These are phyloP conservation scores for Ascocoryne sarcoides DNA, from an alignment of 2,329 filamentous ascomycete species.

Conservation along the genomic window DNA sequence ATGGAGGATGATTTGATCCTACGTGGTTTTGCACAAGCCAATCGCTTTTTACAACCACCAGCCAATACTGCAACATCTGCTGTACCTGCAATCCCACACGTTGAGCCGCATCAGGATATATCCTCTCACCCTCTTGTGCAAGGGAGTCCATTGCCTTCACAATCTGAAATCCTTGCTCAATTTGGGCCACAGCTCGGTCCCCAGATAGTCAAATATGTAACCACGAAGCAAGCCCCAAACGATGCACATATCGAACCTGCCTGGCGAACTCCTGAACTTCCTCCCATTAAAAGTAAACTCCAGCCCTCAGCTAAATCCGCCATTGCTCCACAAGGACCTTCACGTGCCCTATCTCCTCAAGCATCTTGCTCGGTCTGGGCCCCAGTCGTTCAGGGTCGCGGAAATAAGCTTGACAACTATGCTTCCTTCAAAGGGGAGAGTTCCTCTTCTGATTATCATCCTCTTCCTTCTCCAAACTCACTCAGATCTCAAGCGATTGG, in stretches of 20 bases:
- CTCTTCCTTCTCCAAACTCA: too few species aligned
- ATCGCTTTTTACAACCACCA: slow-evolving; percentile 11
- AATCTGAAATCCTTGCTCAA: slow-evolving; percentile 22
- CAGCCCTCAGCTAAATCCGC: not conserved
- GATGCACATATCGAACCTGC: slow-evolving; percentile 21
- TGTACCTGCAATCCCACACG: not conserved
- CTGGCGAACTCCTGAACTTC: slow-evolving; percentile 21
- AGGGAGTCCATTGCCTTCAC: slow-evolving; percentile 16
- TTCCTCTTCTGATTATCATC: not conserved
- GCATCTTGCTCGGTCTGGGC: slow-evolving; percentile 25
- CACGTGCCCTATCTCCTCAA: slow-evolving; percentile 22
- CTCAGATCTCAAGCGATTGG: too few species aligned
- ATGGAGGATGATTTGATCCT: slow-evolving; percentile 27
- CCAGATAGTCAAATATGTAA: slow-evolving; percentile 22
- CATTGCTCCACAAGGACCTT: not conserved
- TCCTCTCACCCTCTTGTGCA: too few species aligned
- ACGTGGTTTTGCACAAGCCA: slow-evolving; percentile 23
- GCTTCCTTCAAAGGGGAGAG: slow-evolving; percentile 2
- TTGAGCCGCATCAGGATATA: not conserved
- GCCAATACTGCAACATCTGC: slow-evolving; percentile 4
- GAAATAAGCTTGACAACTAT: not conserved
- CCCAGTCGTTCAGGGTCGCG: slow-evolving; percentile 1
- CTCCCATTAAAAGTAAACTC: not conserved
- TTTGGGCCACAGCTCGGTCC: slow-evolving; percentile 25
- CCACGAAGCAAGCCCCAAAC: slow-evolving; percentile 15